Evolutionary conservation across 495 filamentous ascomycete species (phyloP).

Genomic region (Daldinia concentrica): DNA sequence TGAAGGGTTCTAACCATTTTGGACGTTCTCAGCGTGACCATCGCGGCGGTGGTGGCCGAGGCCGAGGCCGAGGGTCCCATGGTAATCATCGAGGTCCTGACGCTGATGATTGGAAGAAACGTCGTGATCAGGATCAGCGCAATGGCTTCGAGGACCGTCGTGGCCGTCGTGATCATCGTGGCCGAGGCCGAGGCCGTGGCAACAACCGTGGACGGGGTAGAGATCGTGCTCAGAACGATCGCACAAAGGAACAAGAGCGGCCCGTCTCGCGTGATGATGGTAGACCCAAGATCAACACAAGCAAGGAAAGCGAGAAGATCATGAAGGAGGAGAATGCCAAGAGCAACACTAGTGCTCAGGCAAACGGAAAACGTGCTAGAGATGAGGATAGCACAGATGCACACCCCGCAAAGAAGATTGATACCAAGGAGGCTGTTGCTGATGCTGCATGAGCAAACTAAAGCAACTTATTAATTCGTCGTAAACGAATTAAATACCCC

Average conservation of each 20-base stretch:
- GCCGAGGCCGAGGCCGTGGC: conserved; percentile 51
- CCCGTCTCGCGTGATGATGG: conserved; percentile 42
- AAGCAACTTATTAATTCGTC: not conserved
- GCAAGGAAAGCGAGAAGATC: conserved; percentile 46
- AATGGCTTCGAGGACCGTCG: conserved; percentile 63
- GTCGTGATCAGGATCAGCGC: conserved; percentile 71
- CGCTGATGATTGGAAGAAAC: conserved; percentile 72
- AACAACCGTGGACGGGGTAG: conserved; percentile 48
- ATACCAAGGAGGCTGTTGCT: conserved; percentile 51
- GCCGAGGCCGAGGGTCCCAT: conserved; percentile 35
- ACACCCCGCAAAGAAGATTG: conserved; percentile 61
- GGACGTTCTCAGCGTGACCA: conserved; percentile 41
- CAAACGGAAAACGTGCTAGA: conserved; percentile 56
- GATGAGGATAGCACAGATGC: conserved; percentile 52
- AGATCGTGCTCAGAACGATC: conserved; percentile 47
- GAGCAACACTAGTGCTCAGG: conserved; percentile 7
- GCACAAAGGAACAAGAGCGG: conserved; percentile 46
- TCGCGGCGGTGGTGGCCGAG: conserved; percentile 51
- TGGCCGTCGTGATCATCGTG: conserved; percentile 46
- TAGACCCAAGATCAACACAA: conserved; percentile 46
- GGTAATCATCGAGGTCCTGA: conserved; percentile 50
- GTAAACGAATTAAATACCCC: not conserved
- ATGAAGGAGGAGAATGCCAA: conserved; percentile 34
- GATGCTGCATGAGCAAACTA: conserved; percentile 23
- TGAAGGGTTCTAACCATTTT: conserved; percentile 47